These are phyloP conservation scores for Vanrija sp. DNA, from an alignment of 1,284 basidiomycete genomes.

Conservation along the genomic window DNA sequence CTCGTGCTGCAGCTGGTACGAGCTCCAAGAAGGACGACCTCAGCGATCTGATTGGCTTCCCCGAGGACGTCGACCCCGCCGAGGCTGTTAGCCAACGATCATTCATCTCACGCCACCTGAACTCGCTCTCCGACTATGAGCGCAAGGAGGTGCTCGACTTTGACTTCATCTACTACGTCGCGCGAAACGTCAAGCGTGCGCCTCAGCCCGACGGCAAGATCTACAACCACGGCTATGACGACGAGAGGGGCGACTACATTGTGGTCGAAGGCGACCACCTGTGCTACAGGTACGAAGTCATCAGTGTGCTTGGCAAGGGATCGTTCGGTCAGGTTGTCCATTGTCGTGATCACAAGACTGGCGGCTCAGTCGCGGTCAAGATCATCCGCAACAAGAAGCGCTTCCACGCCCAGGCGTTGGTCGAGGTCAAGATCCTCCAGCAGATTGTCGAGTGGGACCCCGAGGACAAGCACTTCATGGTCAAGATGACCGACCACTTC, in stretches of 20 bases:
- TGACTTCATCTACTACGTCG: slow-evolving; percentile 68
- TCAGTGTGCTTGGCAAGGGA: slow-evolving; percentile 90
- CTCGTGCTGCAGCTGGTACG: slow-evolving; percentile 69
- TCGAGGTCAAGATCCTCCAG: slow-evolving; percentile 97
- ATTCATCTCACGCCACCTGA: slow-evolving; percentile 47
- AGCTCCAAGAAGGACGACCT: slow-evolving; percentile 69
- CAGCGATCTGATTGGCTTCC: slow-evolving; percentile 85
- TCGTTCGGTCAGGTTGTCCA: slow-evolving; percentile 97
- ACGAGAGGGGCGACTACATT: slow-evolving; percentile 95
- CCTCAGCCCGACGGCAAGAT: slow-evolving; percentile 60
- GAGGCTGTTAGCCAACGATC: slow-evolving; percentile 62
- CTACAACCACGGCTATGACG: slow-evolving; percentile 96
- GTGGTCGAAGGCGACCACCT: slow-evolving; percentile 89
- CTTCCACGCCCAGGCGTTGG: slow-evolving; percentile 96
- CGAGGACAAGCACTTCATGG: slow-evolving; percentile 93
- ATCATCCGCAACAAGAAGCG: slow-evolving; percentile 99
- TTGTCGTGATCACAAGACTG: slow-evolving; percentile 95
- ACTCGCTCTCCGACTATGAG: slow-evolving; percentile 77
- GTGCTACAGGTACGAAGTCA: slow-evolving; percentile 90
- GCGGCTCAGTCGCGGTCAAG: slow-evolving; percentile 94
- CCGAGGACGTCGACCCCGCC: slow-evolving; percentile 74
- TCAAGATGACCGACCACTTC: slow-evolving; percentile 98
- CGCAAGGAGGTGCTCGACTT: slow-evolving; percentile 87
- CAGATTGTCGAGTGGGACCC: slow-evolving; percentile 96
- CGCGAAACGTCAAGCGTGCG: slow-evolving; percentile 26